A percentile compares a stretch with the other conserved stretches of the same genome.
phyloP scores from a whole-genome alignment of 805 yeast species.

The Metschnikowia colocasiae region DNA sequence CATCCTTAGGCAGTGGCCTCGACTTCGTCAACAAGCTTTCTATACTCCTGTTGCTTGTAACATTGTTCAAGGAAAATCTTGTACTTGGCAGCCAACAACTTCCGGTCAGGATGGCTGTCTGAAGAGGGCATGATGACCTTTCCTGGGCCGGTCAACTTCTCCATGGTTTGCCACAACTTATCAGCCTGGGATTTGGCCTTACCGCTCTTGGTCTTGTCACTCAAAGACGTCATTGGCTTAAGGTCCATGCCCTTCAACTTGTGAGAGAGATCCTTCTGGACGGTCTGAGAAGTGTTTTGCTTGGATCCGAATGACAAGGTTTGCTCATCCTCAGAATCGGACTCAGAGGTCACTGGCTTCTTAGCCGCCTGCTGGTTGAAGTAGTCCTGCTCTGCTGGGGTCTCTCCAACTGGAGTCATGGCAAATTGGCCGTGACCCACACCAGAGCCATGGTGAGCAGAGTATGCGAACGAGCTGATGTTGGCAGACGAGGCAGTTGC shows the following conservation, averaged over 20 bases:
- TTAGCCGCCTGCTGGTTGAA: conserved; percentile 29
- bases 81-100: conserved; percentile 74
- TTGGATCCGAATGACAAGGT: conserved; percentile 60
- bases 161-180: conserved; percentile 84
- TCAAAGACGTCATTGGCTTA: conserved; percentile 36
- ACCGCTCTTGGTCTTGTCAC: conserved; percentile 19
- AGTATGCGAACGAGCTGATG: conserved; percentile 47
- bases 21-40: conserved; percentile 60
- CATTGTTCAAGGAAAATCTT: conserved; percentile 86
- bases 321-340: conserved; percentile 45
- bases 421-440: conserved; percentile 24
- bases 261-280: conserved; percentile 50
- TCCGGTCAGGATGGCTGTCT: conserved; percentile 57
- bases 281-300: conserved; percentile 32
- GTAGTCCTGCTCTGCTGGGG: conserved; percentile 33
- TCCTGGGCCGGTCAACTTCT: conserved; percentile 78
- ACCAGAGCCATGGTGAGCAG: conserved; percentile 23
- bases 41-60: conserved; percentile 70
- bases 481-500: conserved; percentile 71
- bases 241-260: conserved; percentile 33
- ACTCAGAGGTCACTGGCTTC: conserved; percentile 18
- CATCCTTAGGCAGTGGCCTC: conserved; percentile 20
- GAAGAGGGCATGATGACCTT: conserved; percentile 68
- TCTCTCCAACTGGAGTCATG: conserved; percentile 39
- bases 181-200: conserved; percentile 41